Base-by-base conservation (phyloP, 495 filamentous ascomycete genomes). In the Friedmanniomyces endolithicus region DNA sequence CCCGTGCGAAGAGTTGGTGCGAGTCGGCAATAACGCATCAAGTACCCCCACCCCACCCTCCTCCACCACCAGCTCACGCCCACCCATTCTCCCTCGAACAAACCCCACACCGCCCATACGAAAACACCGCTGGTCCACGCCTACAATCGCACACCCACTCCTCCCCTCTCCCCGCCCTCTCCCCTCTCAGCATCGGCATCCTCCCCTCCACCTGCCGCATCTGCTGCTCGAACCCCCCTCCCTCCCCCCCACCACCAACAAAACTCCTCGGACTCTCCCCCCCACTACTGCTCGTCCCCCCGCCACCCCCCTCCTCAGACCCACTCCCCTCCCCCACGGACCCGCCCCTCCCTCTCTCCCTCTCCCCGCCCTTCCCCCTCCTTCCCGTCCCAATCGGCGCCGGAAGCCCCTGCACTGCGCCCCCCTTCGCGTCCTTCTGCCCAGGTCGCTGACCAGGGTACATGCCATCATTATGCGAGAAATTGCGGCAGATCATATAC, bases 391-490 rank as follows among this genome's bases (percentile, higher is more conserved):
- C 81, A 68, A 84, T 84, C 6, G 82, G 78, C 39, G 81, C 87
- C 43, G 88, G 89, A 40, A 92, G 74, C 37, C 89, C 89, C 78
- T 95, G 89, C 66, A 92, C 77, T 45, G 89, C 82, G 23, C 86
- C 87, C 40, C 75, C 77, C n/a, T n/a, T n/a, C 45, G 88, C 81
- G 24, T 84, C 84, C 29, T 75, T 74, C 43, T 81, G 77, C 72
- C 87, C 74, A 72, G 87, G 74, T 66, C 87, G 72, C 31, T 68
- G 63, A 67, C 79, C 75, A 6, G 81, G 81, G 57, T 79, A 82
- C 88, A 90, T 94, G 71, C 90, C 90, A 63, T 94, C 92, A 69
- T 95, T 97, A 68, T 95, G 84, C 57, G 90, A 96, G 74, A 98
- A 96, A 73, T 95, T 95, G 67, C 90, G 85, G 75, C 92, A 98